Conservation (phyloP, 192 early-diverging fungal genomes). For the Coemansia sp. region DNA sequence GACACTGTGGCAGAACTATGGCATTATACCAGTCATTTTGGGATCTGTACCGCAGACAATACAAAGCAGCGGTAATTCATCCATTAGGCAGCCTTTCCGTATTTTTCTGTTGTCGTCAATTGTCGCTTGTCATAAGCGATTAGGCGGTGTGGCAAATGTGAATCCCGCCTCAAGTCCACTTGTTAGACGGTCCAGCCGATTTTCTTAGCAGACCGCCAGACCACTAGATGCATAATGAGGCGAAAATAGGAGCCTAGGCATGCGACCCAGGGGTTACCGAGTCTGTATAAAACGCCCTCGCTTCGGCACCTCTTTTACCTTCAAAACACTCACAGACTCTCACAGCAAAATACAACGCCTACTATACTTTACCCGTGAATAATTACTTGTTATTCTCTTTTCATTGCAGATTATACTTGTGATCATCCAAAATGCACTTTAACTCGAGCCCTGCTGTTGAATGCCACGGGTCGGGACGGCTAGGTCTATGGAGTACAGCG, state of each 20-base stretch:
- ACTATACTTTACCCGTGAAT: background rate
- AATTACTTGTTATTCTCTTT: too few relatives aligned
- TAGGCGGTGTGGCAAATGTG: conserved; percentile 9
- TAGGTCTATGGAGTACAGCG: conserved; percentile 2
- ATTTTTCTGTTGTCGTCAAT: background rate
- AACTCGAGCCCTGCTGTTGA: conserved; percentile 1
- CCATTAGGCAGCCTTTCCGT: background rate
- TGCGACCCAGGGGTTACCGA: conserved; percentile 5
- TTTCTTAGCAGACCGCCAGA: background rate
- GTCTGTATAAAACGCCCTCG: conserved; percentile 4
- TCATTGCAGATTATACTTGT: background rate
- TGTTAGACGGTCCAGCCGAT: conserved; percentile 4
- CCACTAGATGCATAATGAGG: conserved; percentile 3
- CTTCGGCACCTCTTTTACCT: background rate
- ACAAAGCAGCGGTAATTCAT: background rate
- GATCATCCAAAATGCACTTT: background rate
- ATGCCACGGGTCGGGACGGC: background rate
- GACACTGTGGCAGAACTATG: conserved; percentile 1
- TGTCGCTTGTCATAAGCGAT: background rate
- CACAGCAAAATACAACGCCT: background rate
- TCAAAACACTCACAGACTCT: background rate
- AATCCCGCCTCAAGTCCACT: background rate
- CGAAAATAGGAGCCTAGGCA: background rate
- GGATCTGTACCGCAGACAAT: background rate
- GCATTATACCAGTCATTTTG: conserved; percentile 1